phyloP scores from a whole-genome alignment of 495 filamentous ascomycete genomes.

The Apodospora peruviana region DNA sequence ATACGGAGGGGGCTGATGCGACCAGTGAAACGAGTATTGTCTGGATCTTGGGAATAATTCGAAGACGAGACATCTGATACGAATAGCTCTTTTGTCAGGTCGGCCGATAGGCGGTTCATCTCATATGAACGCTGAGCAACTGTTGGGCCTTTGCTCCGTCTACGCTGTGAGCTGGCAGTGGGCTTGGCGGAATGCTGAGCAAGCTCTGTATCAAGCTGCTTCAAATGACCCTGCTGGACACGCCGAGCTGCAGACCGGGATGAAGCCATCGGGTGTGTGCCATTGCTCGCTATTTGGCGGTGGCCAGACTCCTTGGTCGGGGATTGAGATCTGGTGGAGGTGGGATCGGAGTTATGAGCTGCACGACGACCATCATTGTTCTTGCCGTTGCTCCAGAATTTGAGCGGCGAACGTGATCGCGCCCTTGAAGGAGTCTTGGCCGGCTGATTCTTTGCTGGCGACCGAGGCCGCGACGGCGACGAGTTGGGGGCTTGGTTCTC shows the following conservation, averaged over 20 bases:
- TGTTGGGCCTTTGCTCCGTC: neutral
- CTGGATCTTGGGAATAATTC: constrained; percentile 19
- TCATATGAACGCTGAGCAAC: constrained; percentile 3
- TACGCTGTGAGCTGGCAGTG: neutral
- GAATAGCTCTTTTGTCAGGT: neutral
- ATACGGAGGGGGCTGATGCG: constrained; percentile 22
- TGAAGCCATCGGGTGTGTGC: neutral
- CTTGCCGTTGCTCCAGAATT: constrained; percentile 3
- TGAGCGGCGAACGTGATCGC: constrained; percentile 21
- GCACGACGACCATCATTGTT: constrained; percentile 3
- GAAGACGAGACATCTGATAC: constrained; percentile 14
- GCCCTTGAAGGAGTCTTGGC: constrained; percentile 4
- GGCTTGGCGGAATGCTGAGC: constrained; percentile 8
- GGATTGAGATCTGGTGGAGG: neutral
- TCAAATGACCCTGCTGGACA: neutral
- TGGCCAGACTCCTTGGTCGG: constrained; percentile 1
- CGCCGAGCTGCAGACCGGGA: neutral
- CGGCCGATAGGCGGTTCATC: neutral
- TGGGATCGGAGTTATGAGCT: neutral
- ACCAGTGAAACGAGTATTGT: neutral
- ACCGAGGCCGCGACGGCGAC: constrained; percentile 9
- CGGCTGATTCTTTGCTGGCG: constrained; percentile 8
- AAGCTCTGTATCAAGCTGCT: constrained; percentile 11
- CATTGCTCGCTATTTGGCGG: no score
- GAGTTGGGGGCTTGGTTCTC: constrained; percentile 1